Base-by-base conservation (phyloP, 2,329 filamentous ascomycete genomes). In the Hawksworthiomyces lignivorus region DNA sequence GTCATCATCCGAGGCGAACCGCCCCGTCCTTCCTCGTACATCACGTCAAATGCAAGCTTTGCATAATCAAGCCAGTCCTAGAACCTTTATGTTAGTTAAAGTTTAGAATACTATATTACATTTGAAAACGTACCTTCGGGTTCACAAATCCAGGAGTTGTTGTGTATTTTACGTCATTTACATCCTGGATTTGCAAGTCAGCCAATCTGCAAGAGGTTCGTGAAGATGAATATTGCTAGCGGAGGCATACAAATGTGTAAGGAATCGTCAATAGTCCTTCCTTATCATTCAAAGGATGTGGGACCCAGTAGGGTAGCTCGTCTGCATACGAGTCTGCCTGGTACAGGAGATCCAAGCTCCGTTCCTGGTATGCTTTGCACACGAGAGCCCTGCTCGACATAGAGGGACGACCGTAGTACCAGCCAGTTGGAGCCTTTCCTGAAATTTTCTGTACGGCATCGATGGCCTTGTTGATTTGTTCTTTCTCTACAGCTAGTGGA, bases 1-100 rank as follows among this genome's bases (percentile, higher is more conserved):
- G 72, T 75, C 72, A 76, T 76, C 72, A 76, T 75, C 58, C 73
- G 74, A 6, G 70, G 69, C 47, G 53, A 53, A 1, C 70, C 70
- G 11, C 61, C 61, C 41, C 62, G 53, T 0, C 70, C 71, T 46
- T 74, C 71, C 26, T 68, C 68, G 44, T 74, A 73, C 26, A 75
- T 51, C 17, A 72, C 65, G 49, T 76, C 72, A 39, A 76, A 75
- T 0, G 71, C 67, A 14, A 64, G 64, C 56, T 71, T 70, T 14
- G 74, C 48, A 46, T 75, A n/a, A n/a, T n/a, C n/a, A n/a, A n/a
- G n/a, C n/a, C n/a, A n/a, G n/a, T n/a, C n/a, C n/a, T n/a, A n/a
- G n/a, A n/a, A n/a, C n/a, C n/a, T n/a, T n/a, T n/a, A n/a, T n/a
- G n/a, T n/a, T n/a, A n/a, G n/a, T n/a, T n/a, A n/a, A n/a, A n/a